Percentiles rank a stretch among this genome's conserved stretches.
Conservation (phyloP, 371 early-diverging fungal genomes). For the Rozella allomycis region DNA sequence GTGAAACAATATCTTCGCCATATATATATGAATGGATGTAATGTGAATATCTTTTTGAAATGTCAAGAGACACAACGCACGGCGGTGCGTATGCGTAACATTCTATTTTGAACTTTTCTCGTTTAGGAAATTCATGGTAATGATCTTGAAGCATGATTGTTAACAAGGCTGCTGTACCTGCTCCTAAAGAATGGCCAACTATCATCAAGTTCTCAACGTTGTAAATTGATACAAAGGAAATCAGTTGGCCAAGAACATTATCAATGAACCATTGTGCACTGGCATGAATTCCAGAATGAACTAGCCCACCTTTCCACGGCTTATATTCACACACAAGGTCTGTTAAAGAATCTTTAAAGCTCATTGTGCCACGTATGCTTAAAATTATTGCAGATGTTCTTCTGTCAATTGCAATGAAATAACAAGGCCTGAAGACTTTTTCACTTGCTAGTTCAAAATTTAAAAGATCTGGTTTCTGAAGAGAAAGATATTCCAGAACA, state of each 20-base stretch:
- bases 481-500: conserved; percentile 40
- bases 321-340: conserved; percentile 68
- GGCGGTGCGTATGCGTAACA: conserved; percentile 37
- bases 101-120: conserved; percentile 14
- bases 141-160: conserved; percentile 37
- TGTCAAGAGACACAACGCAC: conserved; percentile 40
- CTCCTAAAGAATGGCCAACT: conserved; percentile 68
- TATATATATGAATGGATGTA: conserved; percentile 48
- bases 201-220: conserved; percentile 24
- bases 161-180: conserved; percentile 46
- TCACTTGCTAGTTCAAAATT: conserved; percentile 46
- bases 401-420: conserved; percentile 50
- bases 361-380: conserved; percentile 64
- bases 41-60: conserved; percentile 37
- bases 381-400: conserved; percentile 44
- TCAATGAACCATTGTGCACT: conserved; percentile 54
- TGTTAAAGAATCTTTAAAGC: conserved; percentile 54
- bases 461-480: conserved; percentile 44
- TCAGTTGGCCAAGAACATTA: conserved; percentile 38
- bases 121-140: neutral
- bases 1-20: conserved; percentile 48
- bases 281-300: conserved; percentile 57
- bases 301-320: conserved; percentile 61
- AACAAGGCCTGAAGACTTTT: conserved; percentile 52
- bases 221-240: conserved; percentile 39